Conservation (phyloP, 306 rosid species). For the Canavalia gladiata region DNA sequence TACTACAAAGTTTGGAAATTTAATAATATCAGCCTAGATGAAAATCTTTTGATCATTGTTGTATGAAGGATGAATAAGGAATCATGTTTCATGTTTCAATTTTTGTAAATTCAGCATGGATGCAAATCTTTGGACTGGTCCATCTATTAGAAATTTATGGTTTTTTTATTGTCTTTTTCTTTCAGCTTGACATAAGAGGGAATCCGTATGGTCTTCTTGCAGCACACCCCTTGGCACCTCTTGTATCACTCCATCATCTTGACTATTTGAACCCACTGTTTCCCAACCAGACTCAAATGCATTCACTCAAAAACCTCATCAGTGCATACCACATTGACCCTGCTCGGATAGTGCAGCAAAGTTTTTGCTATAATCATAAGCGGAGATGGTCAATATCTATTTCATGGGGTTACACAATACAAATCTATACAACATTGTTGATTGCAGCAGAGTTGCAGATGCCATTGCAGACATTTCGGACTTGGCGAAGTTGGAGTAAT, state of each 20-base stretch:
- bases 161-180: slow-evolving; percentile 18
- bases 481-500: slow-evolving; percentile 78
- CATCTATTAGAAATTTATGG: slow-evolving; percentile 12
- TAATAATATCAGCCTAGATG: background rate
- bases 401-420: slow-evolving; percentile 92
- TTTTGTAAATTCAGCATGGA: background rate
- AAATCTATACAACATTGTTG: slow-evolving; percentile 67
- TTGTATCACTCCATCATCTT: slow-evolving; percentile 92
- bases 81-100: slow-evolving; percentile 1
- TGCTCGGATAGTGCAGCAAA: slow-evolving; percentile 76
- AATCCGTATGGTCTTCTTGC: slow-evolving; percentile 81
- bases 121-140: background rate
- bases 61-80: slow-evolving; percentile 4
- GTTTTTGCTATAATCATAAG: slow-evolving; percentile 68
- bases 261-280: slow-evolving; percentile 66
- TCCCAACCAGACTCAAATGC: slow-evolving; percentile 63
- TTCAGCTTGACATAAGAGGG: slow-evolving; percentile 86
- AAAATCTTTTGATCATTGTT: slow-evolving; percentile 16
- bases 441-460: slow-evolving; percentile 63
- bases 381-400: slow-evolving; percentile 80
- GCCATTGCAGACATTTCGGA: slow-evolving; percentile 79
- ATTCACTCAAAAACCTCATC: slow-evolving; percentile 63
- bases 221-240: slow-evolving; percentile 88
- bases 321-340: slow-evolving; percentile 73
- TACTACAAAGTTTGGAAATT: slow-evolving; percentile 10